Evolutionary conservation across 2,329 filamentous ascomycete genomes (phyloP).

Genomic region (Didymellaceae sp.): DNA sequence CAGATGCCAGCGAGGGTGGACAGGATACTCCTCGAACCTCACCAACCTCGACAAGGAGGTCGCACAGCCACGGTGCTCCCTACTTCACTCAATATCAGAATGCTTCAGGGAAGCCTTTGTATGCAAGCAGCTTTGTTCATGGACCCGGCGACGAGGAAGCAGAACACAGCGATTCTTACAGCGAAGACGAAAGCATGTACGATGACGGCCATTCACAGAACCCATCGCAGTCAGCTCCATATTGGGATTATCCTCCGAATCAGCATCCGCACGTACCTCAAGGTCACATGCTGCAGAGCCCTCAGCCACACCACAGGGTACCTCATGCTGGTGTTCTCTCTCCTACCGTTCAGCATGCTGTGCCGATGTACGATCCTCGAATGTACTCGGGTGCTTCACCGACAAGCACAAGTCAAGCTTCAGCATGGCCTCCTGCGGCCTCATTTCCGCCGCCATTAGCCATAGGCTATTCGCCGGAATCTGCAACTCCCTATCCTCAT

Average conservation of each 20-base stretch:
- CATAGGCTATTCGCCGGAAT: slow-evolving; percentile 35
- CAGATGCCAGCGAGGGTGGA: slow-evolving; percentile 29
- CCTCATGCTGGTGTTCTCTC: slow-evolving; percentile 37
- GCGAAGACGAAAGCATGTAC: slow-evolving; percentile 22
- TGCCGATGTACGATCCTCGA: slow-evolving; percentile 40
- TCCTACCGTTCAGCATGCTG: slow-evolving; percentile 28
- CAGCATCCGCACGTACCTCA: slow-evolving; percentile 35
- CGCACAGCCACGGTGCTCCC: slow-evolving; percentile 16
- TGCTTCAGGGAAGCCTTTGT: slow-evolving; percentile 37
- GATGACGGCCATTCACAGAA: slow-evolving; percentile 20
- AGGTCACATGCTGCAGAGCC: slow-evolving; percentile 45
- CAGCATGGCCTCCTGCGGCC: slow-evolving; percentile 31
- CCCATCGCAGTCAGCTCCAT: slow-evolving; percentile 27
- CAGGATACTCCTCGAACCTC: slow-evolving; percentile 40
- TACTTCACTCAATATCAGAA: slow-evolving; percentile 21
- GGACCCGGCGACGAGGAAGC: slow-evolving; percentile 28
- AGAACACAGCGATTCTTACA: slow-evolving; percentile 28
- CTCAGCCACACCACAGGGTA: slow-evolving; percentile 43
- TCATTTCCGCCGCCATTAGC: slow-evolving; percentile 33
- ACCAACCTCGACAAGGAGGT: slow-evolving; percentile 33
- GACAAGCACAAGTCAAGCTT: slow-evolving; percentile 26
- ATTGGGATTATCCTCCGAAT: slow-evolving; percentile 30
- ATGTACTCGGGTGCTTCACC: slow-evolving; percentile 37
- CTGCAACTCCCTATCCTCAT: slow-evolving; percentile 34
- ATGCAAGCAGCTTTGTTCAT: slow-evolving; percentile 43